Evolutionary conservation across 495 filamentous ascomycete species (phyloP), one percentile per base, ranked within the genome.

Genomic region (Talaromyces wortmannii): DNA sequence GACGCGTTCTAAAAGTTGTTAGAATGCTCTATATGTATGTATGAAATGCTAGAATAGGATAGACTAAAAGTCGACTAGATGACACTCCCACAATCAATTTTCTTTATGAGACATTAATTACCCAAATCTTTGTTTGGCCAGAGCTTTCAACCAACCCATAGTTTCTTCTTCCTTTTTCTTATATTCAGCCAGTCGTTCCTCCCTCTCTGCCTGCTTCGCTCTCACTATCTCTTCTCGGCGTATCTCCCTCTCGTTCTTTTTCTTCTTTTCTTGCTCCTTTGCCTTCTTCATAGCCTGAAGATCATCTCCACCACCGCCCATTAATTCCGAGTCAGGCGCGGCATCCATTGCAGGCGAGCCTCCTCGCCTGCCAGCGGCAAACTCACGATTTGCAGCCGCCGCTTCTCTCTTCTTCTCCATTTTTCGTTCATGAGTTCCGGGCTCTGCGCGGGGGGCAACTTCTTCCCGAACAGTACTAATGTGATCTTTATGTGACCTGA

Each of bases 391-490:
- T 0, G 75, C 63, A 5, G 71, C 74, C 1, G 82, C 74, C 5
- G 64, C 69, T 53, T 86, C 83, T 10, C 71, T 72, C 48, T 84
- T 85, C 76, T 96, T 96, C 75, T 98, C 92, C 5, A 98, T 76
- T 53, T 83, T 81, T 7, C 92, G 83, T 68, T 95, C 94, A 29
- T 85, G 83, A 3, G 90, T 91, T 1, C 92, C 91, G 0, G 92
- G 71, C 48, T 92, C 91, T 0, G 92, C 90, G 12, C 90, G 87
- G 4, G 94, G 92, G 0, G 76, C 80, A 10, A 96, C 70, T 55
- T 97, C 92, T 8, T 96, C 91, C 64, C 74, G 57, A 40, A 76
- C 55, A 6, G 70, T 63, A 16, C 66, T 65, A 31, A 68, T 13
- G 48, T 66, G 63, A 4, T 65, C 51, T 32, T 64, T 65, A 45